Percentiles rank a stretch among this genome's conserved stretches.
Evolutionary conservation across 495 filamentous ascomycete genomes (phyloP).

Genomic region (Hyaloscypha finlandica): DNA sequence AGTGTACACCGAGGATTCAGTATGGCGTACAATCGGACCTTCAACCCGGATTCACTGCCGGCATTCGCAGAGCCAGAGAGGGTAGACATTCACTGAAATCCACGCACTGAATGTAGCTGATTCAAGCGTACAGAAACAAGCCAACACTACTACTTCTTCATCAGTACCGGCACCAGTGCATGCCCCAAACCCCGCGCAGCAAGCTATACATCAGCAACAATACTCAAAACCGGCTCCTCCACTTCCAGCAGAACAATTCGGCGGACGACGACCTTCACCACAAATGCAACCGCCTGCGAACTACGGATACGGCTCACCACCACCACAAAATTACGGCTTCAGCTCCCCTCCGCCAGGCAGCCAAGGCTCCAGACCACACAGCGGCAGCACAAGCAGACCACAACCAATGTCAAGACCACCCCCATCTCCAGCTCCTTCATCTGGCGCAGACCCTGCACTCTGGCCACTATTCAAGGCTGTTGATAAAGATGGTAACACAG

Average conservation of each 20-base stretch:
- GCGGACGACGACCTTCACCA: conserved; percentile 24
- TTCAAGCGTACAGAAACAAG: conserved; percentile 7
- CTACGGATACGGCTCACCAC: conserved; percentile 27
- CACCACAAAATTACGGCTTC: conserved; percentile 29
- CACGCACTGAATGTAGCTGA: conserved; percentile 12
- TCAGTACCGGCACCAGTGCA: conserved; percentile 5
- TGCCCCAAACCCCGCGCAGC: conserved; percentile 30
- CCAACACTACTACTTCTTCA: conserved; percentile 19
- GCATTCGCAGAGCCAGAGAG: conserved; percentile 58
- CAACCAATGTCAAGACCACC: conserved; percentile 29
- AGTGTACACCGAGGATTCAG: conserved; percentile 14
- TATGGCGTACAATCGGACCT: conserved; percentile 93
- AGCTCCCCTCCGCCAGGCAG: conserved; percentile 45
- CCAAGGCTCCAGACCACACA: conserved; percentile 35
- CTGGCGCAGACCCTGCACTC: conserved; percentile 69
- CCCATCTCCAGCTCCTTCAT: conserved; percentile 63
- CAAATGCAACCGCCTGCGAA: conserved; percentile 31
- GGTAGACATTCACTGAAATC: conserved; percentile 47
- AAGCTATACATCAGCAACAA: conserved; percentile 35
- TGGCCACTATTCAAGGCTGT: conserved; percentile 89
- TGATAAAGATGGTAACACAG: conserved; percentile 67
- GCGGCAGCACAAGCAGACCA: conserved; percentile 9
- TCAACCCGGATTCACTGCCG: conserved; percentile 96
- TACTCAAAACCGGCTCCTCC: conserved; percentile 38
- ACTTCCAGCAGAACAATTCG: conserved; percentile 27